Evolutionary conservation across 2,329 filamentous ascomycete species (phyloP).

Genomic region (Exophiala spinifera): DNA sequence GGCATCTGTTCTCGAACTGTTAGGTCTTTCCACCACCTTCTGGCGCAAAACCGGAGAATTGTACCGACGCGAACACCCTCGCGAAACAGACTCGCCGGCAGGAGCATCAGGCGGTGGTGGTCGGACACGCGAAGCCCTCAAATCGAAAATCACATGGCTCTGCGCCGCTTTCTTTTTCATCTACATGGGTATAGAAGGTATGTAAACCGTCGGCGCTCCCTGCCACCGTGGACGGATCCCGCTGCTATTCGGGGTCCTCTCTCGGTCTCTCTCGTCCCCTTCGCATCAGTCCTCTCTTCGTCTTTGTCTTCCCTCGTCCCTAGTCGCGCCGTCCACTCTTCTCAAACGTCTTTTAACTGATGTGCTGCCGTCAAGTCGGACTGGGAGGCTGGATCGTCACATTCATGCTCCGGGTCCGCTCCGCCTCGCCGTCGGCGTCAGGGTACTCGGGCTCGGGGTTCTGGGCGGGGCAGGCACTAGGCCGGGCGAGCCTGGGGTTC

Average conservation of each 20-base stretch:
- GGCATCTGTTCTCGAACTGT: conserved; percentile 55
- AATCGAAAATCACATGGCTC: conserved; percentile 62
- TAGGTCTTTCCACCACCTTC: conserved; percentile 55
- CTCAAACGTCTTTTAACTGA: too few species aligned
- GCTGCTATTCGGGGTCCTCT: too few species aligned
- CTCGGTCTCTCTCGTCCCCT: too few species aligned
- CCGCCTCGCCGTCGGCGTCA: conserved; percentile 66
- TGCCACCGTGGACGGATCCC: too few species aligned
- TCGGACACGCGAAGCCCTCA: conserved; percentile 35
- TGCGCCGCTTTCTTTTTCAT: conserved; percentile 66
- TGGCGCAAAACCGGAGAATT: conserved; percentile 59
- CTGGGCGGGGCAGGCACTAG: conserved; percentile 75
- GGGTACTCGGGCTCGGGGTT: conserved; percentile 70
- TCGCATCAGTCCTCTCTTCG: too few species aligned
- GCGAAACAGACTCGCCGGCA: conserved; percentile 11
- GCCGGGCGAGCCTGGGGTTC: conserved; percentile 68
- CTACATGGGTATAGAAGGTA: conserved; percentile 72
- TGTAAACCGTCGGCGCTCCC: too few species aligned
- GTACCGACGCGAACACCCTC: conserved; percentile 53
- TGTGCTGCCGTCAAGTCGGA: conserved; percentile 21
- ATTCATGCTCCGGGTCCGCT: conserved; percentile 78
- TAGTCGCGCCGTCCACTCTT: too few species aligned
- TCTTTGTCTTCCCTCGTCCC: too few species aligned
- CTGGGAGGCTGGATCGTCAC: conserved; percentile 69
- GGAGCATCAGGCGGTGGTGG: conserved; percentile 39